Percentiles rank a stretch among this genome's conserved stretches.
Evolutionary conservation across 2,329 filamentous ascomycete genomes (phyloP).

Genomic region (Penicillium verrucosum): DNA sequence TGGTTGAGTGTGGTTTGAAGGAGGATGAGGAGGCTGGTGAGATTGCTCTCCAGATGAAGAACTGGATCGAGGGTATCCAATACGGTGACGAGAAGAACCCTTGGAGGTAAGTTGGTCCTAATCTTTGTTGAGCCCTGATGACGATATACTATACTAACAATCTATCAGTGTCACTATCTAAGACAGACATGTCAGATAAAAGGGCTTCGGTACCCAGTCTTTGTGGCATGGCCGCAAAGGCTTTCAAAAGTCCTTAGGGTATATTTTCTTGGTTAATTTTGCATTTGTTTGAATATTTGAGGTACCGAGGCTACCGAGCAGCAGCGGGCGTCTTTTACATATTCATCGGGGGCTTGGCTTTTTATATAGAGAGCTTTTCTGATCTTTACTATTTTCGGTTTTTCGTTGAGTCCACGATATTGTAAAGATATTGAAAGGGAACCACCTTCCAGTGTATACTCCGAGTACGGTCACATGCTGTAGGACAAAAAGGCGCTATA

Average conservation of each 20-base stretch:
- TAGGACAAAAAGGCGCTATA: no score
- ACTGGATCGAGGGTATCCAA: slow-evolving; percentile 93
- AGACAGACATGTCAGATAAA: neutral
- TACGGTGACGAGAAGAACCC: slow-evolving; percentile 89
- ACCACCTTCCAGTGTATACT: neutral
- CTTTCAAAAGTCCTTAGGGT: neutral
- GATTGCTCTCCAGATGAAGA: slow-evolving; percentile 81
- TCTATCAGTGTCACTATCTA: slow-evolving; percentile 21
- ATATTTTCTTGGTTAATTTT: neutral
- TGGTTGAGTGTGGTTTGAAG: slow-evolving; percentile 78
- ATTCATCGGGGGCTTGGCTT: neutral
- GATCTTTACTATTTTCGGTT: neutral
- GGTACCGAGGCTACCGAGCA: neutral
- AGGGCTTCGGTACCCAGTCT: neutral
- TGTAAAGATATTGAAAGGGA: neutral
- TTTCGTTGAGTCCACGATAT: neutral
- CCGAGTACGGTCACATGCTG: neutral
- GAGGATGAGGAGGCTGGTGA: slow-evolving; percentile 83
- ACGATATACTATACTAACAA: neutral
- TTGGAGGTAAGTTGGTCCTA: slow-evolving; percentile 67
- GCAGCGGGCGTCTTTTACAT: slow-evolving; percentile 1
- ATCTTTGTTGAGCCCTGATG: neutral
- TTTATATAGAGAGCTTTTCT: neutral
- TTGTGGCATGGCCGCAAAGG: neutral
- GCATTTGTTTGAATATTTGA: neutral